Conservation (phyloP, 2,329 filamentous ascomycete genomes). For the Rhytidhysteron rufulum region DNA sequence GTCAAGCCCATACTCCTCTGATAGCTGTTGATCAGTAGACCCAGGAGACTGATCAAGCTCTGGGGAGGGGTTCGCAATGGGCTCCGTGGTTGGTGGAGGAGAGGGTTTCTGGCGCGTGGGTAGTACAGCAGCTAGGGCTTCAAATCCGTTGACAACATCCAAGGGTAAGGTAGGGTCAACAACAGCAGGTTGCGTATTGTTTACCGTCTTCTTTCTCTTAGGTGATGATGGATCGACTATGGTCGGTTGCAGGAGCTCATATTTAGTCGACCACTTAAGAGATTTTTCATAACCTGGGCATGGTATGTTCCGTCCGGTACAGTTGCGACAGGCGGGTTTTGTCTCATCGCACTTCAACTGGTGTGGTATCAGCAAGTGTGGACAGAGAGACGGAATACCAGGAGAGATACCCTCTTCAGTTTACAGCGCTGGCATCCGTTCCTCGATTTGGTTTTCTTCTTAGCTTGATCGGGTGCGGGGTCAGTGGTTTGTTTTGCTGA, state of each 20-base stretch:
- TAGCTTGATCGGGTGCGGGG: constrained; percentile 2
- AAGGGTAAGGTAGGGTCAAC: constrained; percentile 17
- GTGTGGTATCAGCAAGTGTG: not conserved
- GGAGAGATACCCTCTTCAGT: constrained; percentile 14
- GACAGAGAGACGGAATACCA: not conserved
- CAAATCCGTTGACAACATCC: constrained; percentile 30
- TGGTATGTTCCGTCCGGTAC: constrained; percentile 38
- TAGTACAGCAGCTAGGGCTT: constrained; percentile 34
- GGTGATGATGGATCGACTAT: constrained; percentile 19
- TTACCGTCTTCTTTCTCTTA: constrained; percentile 11
- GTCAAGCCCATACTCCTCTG: too few species aligned
- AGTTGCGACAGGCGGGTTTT: constrained; percentile 41
- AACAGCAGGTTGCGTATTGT: constrained; percentile 6
- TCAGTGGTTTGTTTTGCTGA: not conserved
- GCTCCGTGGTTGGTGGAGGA: too few species aligned
- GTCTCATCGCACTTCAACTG: constrained; percentile 45
- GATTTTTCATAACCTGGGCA: constrained; percentile 47
- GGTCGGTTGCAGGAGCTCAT: constrained; percentile 41
- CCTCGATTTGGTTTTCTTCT: constrained; percentile 23
- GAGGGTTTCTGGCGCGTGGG: constrained; percentile 27
- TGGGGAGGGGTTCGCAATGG: too few species aligned
- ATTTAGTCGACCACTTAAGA: constrained; percentile 48
- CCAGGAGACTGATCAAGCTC: too few species aligned
- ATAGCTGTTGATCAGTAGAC: too few species aligned
- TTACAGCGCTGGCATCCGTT: constrained; percentile 26